Percentiles rank a stretch among this genome's conserved stretches.
These are phyloP conservation scores for Neurospora terricola DNA, from an alignment of 495 filamentous ascomycete genomes.

Conservation along the genomic window DNA sequence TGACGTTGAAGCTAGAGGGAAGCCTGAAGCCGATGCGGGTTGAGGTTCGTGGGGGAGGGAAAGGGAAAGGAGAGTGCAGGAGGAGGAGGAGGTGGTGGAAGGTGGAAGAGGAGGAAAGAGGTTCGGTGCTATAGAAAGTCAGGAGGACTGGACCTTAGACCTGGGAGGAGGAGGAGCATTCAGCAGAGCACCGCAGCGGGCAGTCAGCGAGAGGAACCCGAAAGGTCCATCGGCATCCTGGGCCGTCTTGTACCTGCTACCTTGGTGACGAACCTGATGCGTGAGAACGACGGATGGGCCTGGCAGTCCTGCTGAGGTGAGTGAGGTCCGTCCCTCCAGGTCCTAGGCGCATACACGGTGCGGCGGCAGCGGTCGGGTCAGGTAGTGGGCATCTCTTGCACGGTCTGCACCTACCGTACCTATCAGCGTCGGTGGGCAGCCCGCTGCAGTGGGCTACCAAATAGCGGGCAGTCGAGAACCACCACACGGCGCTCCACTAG, in stretches of 20 bases:
- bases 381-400: neutral
- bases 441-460: neutral
- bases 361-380: neutral
- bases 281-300: neutral
- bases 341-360: neutral
- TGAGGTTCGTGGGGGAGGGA: neutral
- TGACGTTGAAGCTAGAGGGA: constrained; percentile 7
- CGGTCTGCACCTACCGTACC: neutral
- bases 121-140: neutral
- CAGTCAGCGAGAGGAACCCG: neutral
- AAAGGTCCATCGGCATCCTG: neutral
- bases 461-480: neutral
- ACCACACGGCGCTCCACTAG: neutral
- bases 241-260: neutral
- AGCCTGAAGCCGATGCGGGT: constrained; percentile 8
- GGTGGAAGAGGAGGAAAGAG: neutral
- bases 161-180: neutral
- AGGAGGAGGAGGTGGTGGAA: constrained; percentile 10
- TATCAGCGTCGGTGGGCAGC: neutral
- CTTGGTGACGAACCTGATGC: neutral
- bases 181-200: neutral
- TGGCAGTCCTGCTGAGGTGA: neutral
- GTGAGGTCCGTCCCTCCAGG: neutral
- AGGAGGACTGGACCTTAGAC: neutral
- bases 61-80: constrained; percentile 20